A percentile compares a stretch with the other conserved stretches of the same genome.
Conservation (phyloP, 345 rosid genomes). For the Arabidopsis thaliana region DNA sequence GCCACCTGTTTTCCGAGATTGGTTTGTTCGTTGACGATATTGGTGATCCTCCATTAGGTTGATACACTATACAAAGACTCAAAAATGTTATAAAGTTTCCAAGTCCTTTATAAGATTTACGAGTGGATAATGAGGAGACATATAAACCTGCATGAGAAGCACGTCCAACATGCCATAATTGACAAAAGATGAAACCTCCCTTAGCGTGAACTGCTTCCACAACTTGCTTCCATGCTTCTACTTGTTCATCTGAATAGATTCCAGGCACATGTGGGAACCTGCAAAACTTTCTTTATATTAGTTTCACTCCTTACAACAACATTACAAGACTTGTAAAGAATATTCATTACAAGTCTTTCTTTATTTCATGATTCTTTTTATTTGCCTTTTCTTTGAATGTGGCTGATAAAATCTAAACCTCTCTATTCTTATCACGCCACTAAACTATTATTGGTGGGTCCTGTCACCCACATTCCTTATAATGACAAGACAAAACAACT, state of each 20-base stretch:
- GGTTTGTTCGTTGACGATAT: conserved; percentile 72
- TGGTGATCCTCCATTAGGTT: conserved; percentile 74
- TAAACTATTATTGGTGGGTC: conserved; percentile 26
- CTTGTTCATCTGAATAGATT: conserved; percentile 79
- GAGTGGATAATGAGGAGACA: background rate
- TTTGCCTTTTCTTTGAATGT: background rate
- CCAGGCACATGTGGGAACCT: conserved; percentile 95
- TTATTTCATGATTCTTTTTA: background rate
- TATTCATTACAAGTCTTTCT: too few relatives aligned
- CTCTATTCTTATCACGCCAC: conserved; percentile 12
- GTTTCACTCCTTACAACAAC: background rate
- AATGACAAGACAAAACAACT: background rate
- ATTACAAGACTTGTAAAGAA: background rate
- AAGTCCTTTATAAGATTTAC: background rate
- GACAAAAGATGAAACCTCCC: conserved; percentile 84
- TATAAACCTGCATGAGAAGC: conserved; percentile 72
- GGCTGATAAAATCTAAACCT: background rate
- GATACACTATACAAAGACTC: conserved; percentile 56
- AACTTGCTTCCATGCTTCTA: conserved; percentile 80
- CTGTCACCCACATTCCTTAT: background rate
- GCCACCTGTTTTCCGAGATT: conserved; percentile 69
- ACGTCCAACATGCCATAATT: conserved; percentile 93
- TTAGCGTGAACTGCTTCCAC: conserved; percentile 80
- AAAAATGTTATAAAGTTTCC: background rate
- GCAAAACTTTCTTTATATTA: background rate